Evolutionary conservation across 2,329 filamentous ascomycete genomes (phyloP), one percentile per base, ranked within the genome.

Genomic region (Ceratocystis papillata): DNA sequence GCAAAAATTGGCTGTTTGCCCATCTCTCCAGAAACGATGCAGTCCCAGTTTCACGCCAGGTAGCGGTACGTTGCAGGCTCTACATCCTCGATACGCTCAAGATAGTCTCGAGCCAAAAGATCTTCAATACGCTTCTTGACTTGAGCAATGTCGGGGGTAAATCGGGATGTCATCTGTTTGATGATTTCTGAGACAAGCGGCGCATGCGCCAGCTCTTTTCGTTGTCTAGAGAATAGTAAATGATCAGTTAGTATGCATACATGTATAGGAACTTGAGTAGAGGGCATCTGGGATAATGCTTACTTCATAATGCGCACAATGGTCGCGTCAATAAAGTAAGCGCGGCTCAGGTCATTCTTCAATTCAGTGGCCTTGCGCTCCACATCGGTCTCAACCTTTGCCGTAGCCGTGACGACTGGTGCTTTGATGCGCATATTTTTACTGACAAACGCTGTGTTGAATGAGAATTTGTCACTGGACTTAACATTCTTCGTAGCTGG

Each of bases 351-450:
- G 70, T 89, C 83, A 70, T 88, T 90, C 79, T 87, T 88, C 71
- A 86, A 83, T 73, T 91, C 86, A 0, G 89, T 93, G 63, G 84
- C 83, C 74, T 84, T 85, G 61, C 85, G 78, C 75, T 88, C 85
- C 2, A 83, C 79, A 69, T 83, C 78, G 64, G 84, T 90, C 76
- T 97, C 93, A 0, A 96, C 88, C 76, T 90, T 94, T 73, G 90
- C 95, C 20, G 87, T 83, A 0, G 86, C 84, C 62, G 84, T 88
- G 70, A 96, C 88, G 4, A 94, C 87, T 25, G 90, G 90, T 22
- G 94, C 89, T 75, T 96, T 96, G 76, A 96, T 90, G 74, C 89
- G 90, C 72, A 94, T 82, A 62, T 88, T 86, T 73, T 90, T 91
- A 76, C 89, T 92, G 61, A 84, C 80, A 76, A 96, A 97, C 15